Conservation (phyloP, 768 basidiomycete species). For the Amylocystis lapponica region DNA sequence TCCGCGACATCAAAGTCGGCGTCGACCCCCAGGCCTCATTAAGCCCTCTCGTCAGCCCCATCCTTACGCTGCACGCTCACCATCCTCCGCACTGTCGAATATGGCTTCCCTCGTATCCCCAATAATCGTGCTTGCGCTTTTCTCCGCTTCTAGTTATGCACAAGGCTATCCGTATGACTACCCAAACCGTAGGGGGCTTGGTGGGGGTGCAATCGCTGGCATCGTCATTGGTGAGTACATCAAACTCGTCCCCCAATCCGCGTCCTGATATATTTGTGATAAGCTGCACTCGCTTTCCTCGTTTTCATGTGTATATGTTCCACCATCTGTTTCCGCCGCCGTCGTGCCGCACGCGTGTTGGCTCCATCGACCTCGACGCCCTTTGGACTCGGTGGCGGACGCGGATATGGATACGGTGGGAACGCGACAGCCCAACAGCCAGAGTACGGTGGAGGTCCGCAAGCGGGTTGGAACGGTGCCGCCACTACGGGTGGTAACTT, state of each 20-base stretch:
- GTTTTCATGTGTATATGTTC: constrained; percentile 6
- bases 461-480: neutral
- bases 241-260: neutral
- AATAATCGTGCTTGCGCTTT: no score
- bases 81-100: no score
- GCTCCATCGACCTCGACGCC: neutral
- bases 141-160: no score
- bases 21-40: no score
- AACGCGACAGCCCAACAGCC: neutral
- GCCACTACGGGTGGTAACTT: neutral
- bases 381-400: neutral
- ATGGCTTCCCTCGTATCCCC: no score
- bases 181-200: constrained; percentile 2
- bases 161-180: neutral
- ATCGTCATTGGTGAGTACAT: constrained; percentile 12
- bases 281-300: constrained; percentile 2
- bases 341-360: constrained; percentile 1
- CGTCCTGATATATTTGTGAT: neutral
- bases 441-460: neutral
- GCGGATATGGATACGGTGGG: neutral
- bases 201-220: constrained; percentile 13
- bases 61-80: no score
- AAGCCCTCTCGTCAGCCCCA: no score
- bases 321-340: constrained; percentile 5
- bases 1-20: no score